Conservation (phyloP, 257 asterid genomes). For the Solanum tacnaense region DNA sequence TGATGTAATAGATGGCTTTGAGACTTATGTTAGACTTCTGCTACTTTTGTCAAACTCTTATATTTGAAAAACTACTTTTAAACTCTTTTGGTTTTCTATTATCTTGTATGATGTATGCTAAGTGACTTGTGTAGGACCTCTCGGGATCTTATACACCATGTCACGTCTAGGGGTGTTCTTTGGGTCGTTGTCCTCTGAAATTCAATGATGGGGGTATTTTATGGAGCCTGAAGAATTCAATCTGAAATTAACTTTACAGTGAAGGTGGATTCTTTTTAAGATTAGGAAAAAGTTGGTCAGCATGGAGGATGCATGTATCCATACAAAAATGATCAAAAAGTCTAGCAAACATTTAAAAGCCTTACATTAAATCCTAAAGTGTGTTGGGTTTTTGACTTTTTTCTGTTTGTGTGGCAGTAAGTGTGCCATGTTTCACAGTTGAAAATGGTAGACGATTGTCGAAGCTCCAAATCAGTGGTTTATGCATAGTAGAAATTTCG, state of each 20-base stretch:
- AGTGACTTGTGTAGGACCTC: background rate
- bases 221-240: background rate
- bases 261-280: background rate
- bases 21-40: background rate
- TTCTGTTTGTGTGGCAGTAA: background rate
- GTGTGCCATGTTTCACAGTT: background rate
- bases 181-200: background rate
- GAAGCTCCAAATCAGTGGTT: background rate
- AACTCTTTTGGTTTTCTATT: background rate
- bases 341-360: background rate
- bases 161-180: background rate
- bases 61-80: background rate
- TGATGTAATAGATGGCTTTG: background rate
- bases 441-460: background rate
- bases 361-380: too few species aligned
- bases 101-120: too few species aligned
- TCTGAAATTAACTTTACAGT: background rate
- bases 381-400: background rate
- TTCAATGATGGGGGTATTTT: background rate
- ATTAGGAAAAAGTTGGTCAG: background rate
- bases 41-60: background rate
- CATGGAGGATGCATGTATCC: background rate
- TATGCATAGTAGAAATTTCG: background rate
- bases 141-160: background rate
- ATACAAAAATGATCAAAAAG: background rate